Conservation (phyloP, 1,139 yeast genomes). For the Magnusiomyces paraingens region DNA sequence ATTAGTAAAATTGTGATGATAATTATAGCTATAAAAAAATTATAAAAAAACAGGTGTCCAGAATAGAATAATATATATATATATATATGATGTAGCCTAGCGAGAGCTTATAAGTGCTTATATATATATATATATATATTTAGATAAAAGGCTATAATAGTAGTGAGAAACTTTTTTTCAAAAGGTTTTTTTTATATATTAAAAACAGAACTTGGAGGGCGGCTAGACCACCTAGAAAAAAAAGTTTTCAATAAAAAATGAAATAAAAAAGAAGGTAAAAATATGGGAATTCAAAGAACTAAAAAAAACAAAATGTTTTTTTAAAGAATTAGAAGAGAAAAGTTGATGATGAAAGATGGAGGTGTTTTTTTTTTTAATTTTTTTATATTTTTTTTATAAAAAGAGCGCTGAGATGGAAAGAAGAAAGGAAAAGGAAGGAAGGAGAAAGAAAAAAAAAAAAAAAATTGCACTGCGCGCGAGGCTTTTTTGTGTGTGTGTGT, state of each 20-base stretch:
- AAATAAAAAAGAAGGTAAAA: neutral
- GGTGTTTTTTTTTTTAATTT: neutral
- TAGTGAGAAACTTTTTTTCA: too few species aligned
- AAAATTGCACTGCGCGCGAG: neutral
- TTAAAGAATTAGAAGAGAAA: neutral
- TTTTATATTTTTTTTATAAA: neutral
- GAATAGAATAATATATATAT: too few species aligned
- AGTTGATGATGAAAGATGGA: neutral
- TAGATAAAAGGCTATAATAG: too few species aligned
- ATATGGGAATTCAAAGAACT: neutral
- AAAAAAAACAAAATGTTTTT: neutral
- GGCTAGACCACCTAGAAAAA: neutral
- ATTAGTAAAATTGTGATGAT: neutral
- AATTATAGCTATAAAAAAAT: too few species aligned
- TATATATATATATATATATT: too few species aligned
- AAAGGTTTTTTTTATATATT: too few species aligned
- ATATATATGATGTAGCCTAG: too few species aligned
- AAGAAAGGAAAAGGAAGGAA: constrained; percentile 12
- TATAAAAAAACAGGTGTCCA: too few species aligned
- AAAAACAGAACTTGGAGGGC: too few species aligned
- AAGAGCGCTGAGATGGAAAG: neutral
- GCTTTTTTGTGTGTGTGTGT: neutral
- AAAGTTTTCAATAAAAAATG: neutral
- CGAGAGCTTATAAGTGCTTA: too few species aligned
- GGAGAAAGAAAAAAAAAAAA: constrained; percentile 12